Base-by-base conservation (phyloP, 257 asterid genomes). In the Coffea eugenioides region DNA sequence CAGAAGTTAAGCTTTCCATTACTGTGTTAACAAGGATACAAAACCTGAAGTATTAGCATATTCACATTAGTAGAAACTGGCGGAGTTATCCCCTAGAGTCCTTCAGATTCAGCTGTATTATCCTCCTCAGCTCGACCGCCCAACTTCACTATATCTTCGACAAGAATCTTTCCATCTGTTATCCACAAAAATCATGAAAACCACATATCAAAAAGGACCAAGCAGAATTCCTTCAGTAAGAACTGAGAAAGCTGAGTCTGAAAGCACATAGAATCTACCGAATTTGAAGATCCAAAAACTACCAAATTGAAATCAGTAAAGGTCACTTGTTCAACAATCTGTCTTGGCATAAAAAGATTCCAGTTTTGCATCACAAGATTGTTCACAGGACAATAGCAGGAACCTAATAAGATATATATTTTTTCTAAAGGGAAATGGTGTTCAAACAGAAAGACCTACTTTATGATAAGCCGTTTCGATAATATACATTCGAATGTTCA, bases 101-200 rank as follows among this genome's bases (percentile, higher is more conserved):
- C 87, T 80, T 80, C 89, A 56, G 89, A 84, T 13, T 86, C 92
- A 61, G 79, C 90, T 51, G 84, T 61, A 74, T 70, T 71, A 81
- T 82, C 83, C 48, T 85, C 93, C 79, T 89, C 90, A 36, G 83
- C 67, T 13, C 92, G 91, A 77, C 93, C 88, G 74, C 97, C 98
- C 87, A 94, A 79, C 89, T 89, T 86, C 80, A 94, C 98, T 36
- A 91, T 94, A 85, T 92, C 97, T 85, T 92, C 95, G 3, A 94
- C 98, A 15, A 85, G 92, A 87, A 94, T 94, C 85, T 94, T 94
- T 34, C 97, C 98, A 81, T 94, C 97, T 91, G 94, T 73, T 80
- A 78, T 61, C 43, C n/a, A 80, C 36, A 75, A 43, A 49, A 76
- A 61, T 51, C 56, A 51, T 1, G 56, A 51, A 51, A 51, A 51